Conservation (phyloP, 208 protist genomes). For the Leishmania mexicana region DNA sequence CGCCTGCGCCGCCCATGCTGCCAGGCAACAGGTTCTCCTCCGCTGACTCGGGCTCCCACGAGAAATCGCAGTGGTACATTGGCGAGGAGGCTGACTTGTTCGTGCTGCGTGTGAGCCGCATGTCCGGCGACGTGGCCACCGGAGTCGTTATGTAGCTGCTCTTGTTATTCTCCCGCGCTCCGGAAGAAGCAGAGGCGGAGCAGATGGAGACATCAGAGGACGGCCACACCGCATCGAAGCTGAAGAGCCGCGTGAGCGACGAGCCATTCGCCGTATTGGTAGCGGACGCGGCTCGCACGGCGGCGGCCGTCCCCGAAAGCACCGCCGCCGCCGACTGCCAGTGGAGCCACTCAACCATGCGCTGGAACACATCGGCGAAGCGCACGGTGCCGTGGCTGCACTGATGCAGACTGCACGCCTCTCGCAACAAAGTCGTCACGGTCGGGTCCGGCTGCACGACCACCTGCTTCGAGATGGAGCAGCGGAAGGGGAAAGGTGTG, state of each 20-base stretch:
- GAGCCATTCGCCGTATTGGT: background rate
- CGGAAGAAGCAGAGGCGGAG: background rate
- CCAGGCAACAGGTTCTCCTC: conserved; percentile 39
- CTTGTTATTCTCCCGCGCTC: background rate
- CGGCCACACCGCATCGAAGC: conserved; percentile 14
- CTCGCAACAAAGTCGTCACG: conserved; percentile 43
- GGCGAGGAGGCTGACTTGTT: background rate
- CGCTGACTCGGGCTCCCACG: conserved; percentile 13
- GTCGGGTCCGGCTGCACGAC: conserved; percentile 46
- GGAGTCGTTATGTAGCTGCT: conserved; percentile 14
- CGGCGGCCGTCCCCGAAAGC: background rate
- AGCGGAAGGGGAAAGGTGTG: conserved; percentile 54
- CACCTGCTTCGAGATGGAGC: conserved; percentile 30
- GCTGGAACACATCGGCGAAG: conserved; percentile 50
- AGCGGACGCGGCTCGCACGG: background rate
- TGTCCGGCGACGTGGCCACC: conserved; percentile 7
- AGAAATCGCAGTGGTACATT: background rate
- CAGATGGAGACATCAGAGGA: conserved; percentile 7
- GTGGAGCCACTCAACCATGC: conserved; percentile 45
- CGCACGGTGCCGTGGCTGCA: conserved; percentile 29
- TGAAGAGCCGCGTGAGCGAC: conserved; percentile 6
- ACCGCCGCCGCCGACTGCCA: conserved; percentile 36
- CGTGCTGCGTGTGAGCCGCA: background rate
- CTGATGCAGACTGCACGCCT: conserved; percentile 47
- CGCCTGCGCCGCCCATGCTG: conserved; percentile 21